These are phyloP conservation scores for Scheffersomyces illinoinensis DNA, from an alignment of 1,139 yeast genomes.

Conservation along the genomic window DNA sequence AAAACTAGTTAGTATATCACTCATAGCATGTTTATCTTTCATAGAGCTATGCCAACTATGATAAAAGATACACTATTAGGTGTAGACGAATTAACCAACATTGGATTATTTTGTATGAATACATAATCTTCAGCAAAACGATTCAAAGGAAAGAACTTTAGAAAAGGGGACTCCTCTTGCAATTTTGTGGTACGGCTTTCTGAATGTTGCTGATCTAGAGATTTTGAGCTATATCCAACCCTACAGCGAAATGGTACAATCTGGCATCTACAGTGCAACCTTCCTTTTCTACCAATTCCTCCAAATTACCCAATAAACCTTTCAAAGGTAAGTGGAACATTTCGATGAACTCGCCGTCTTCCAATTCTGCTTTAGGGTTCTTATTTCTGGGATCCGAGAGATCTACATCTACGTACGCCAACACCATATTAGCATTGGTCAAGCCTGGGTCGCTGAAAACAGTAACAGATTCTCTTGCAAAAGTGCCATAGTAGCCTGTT, in stretches of 20 bases:
- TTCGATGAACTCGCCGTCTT: conserved; percentile 88
- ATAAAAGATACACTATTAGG: neutral
- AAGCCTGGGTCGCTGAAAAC: conserved; percentile 92
- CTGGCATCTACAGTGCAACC: conserved; percentile 86
- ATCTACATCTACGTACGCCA: conserved; percentile 81
- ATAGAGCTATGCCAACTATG: neutral
- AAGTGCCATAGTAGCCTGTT: conserved; percentile 81
- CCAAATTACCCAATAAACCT: conserved; percentile 56
- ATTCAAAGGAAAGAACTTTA: neutral
- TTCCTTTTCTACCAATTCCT: conserved; percentile 47
- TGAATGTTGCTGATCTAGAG: neutral
- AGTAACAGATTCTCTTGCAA: conserved; percentile 41
- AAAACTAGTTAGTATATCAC: no score
- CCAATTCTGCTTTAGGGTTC: conserved; percentile 72
- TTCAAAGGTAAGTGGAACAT: conserved; percentile 68
- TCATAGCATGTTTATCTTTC: neutral
- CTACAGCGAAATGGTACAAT: conserved; percentile 82
- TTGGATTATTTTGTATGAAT: no score
- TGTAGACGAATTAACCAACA: neutral
- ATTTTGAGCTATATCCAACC: conserved; percentile 34
- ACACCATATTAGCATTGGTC: conserved; percentile 82
- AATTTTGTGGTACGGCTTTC: no score
- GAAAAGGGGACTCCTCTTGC: no score
- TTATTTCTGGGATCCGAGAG: conserved; percentile 61
- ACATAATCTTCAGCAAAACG: neutral